Evolutionary conservation across 345 rosid genomes (phyloP).

Genomic region (Boechera retrofracta): DNA sequence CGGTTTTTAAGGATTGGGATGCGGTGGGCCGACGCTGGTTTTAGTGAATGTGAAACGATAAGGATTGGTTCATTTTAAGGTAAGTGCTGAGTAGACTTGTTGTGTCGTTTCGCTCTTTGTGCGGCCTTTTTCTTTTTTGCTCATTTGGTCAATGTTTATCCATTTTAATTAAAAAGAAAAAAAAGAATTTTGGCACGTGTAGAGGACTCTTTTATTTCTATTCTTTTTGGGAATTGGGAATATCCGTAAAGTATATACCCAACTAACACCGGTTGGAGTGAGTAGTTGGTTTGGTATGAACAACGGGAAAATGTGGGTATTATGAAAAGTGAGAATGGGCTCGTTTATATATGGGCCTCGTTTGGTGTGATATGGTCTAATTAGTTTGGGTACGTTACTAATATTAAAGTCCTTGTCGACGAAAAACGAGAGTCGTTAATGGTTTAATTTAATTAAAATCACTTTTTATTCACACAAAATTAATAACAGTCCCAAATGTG

Average conservation of each 20-base stretch:
- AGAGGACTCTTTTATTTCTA: not conserved
- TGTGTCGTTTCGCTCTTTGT: slow-evolving; percentile 45
- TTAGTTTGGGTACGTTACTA: not conserved
- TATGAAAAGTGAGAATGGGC: not conserved
- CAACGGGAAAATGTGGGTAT: not conserved
- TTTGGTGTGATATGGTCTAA: not conserved
- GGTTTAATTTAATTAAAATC: too few relatives aligned
- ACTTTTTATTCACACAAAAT: too few relatives aligned
- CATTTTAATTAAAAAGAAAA: slow-evolving; percentile 8
- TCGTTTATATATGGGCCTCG: not conserved
- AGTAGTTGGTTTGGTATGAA: not conserved
- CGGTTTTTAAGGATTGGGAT: slow-evolving; percentile 34
- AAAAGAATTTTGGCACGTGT: slow-evolving; percentile 22
- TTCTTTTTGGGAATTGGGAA: not conserved
- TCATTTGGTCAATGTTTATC: slow-evolving; percentile 45
- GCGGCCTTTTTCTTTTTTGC: slow-evolving; percentile 31
- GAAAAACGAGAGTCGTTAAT: too few relatives aligned
- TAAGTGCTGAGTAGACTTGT: slow-evolving; percentile 47
- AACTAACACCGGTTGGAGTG: not conserved
- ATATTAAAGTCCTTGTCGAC: too few relatives aligned
- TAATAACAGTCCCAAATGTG: too few relatives aligned
- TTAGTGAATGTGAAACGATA: slow-evolving; percentile 25
- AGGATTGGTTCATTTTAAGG: slow-evolving; percentile 45
- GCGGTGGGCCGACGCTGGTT: slow-evolving; percentile 49
- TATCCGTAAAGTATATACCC: slow-evolving; percentile 33